Percentiles rank a stretch among this genome's conserved stretches.
Evolutionary conservation across 2,329 filamentous ascomycete genomes (phyloP).

Genomic region (Penicillium sp.): DNA sequence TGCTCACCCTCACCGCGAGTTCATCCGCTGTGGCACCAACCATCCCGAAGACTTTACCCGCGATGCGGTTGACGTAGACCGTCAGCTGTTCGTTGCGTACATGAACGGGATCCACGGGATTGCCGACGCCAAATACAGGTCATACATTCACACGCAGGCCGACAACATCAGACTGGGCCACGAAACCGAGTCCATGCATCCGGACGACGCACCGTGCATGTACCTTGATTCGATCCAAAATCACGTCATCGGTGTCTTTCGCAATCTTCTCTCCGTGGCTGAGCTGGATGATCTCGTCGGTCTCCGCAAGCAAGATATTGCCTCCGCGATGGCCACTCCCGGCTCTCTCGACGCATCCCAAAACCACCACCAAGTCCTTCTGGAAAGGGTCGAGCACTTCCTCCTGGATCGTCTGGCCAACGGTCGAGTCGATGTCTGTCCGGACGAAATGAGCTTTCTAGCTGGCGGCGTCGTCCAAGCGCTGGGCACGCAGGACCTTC

Average conservation of each 20-base stretch:
- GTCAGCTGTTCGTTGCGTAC: constrained; percentile 45
- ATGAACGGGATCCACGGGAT: constrained; percentile 49
- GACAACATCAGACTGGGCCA: constrained; percentile 40
- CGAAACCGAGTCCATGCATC: constrained; percentile 39
- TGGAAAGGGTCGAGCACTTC: constrained; percentile 41
- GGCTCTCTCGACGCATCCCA: constrained; percentile 10
- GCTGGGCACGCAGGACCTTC: constrained; percentile 29
- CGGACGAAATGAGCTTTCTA: constrained; percentile 47
- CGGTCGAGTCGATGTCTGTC: constrained; percentile 36
- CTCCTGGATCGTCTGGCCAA: constrained; percentile 40
- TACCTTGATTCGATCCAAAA: constrained; percentile 44
- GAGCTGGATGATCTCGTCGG: constrained; percentile 41
- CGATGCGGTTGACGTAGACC: constrained; percentile 46
- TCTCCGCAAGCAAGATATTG: constrained; percentile 31
- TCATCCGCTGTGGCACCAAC: constrained; percentile 24
- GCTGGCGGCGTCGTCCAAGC: constrained; percentile 44
- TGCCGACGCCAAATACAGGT: constrained; percentile 38
- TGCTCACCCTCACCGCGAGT: constrained; percentile 22
- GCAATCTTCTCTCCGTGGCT: constrained; percentile 42
- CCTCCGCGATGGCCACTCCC: constrained; percentile 16
- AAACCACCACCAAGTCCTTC: constrained; percentile 27
- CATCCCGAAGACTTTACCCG: constrained; percentile 42
- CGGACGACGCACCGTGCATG: constrained; percentile 35
- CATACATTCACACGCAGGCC: constrained; percentile 38
- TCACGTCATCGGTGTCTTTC: constrained; percentile 47